Base-by-base conservation (phyloP, 2,329 filamentous ascomycete species). In the Catunica adiposa region DNA sequence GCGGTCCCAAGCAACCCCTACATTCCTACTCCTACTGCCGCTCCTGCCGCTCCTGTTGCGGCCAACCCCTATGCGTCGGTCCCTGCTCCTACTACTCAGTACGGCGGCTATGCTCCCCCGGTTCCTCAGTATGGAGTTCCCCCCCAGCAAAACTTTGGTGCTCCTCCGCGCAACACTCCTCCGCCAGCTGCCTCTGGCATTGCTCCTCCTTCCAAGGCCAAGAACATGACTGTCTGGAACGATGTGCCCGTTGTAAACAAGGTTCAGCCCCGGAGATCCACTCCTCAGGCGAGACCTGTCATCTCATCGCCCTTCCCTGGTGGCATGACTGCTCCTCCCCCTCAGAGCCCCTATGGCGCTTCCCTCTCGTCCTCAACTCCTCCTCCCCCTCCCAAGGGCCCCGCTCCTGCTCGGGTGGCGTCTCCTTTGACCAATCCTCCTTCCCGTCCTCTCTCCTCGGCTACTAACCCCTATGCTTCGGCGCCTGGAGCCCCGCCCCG, bases 241-340 rank as follows among this genome's bases (percentile, higher is more conserved):
- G 92, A 98, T 67, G 84, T 94, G 53, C 92, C 92, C 1, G 78
- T 95, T 63, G 85, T 97, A 48, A 76, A 79, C 48, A 87, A 90
- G 71, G 72, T 77, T n/a, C 77, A 79, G 14, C 77, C 83, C 22
- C 81, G 89, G 61, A 80, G 83, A 65, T 17, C 56, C 5, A 55
- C 53, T 22, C 75, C 76, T 48, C 96, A 90, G 1, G 88, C 89
- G 1, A 80, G 75, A 56, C 72, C 80, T 20, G 78, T 80, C 53
- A 80, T 89, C 53, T 79, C 75, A n/a, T 80, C 85, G 17, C 86
- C 88, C 7, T 94, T 92, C 72, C 76, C 80, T 1, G 79, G 78
- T 62, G 81, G 86, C 64, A 66, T 71, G 23, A 64, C 73, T 17
- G 69, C 76, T 57, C 76, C 78, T 17, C 82, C 82, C 54, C 76